These are phyloP conservation scores for Fusarium nurragi DNA, from an alignment of 2,329 filamentous ascomycete genomes.

Conservation along the genomic window DNA sequence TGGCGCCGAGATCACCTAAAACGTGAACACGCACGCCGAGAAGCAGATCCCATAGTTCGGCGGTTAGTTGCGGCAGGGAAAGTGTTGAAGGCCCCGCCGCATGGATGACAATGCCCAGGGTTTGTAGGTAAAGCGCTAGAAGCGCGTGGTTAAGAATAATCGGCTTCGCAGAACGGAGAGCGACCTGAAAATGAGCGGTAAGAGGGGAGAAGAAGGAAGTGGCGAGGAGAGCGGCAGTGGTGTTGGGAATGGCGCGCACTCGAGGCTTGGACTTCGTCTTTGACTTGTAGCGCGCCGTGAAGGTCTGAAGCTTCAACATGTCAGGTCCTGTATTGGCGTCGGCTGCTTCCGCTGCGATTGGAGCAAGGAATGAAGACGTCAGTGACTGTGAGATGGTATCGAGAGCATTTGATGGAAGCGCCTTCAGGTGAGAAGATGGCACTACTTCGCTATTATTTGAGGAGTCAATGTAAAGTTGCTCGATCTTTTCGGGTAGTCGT, in stretches of 20 bases:
- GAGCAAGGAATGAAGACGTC: conserved; percentile 78
- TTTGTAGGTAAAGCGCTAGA: conserved; percentile 84
- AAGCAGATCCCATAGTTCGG: conserved; percentile 85
- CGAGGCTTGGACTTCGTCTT: conserved; percentile 51
- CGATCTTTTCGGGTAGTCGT: conserved; percentile 76
- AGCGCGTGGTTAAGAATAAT: conserved; percentile 79
- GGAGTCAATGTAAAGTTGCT: conserved; percentile 70
- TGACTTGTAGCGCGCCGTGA: conserved; percentile 69
- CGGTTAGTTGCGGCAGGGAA: conserved; percentile 79
- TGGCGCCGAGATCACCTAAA: conserved; percentile 70
- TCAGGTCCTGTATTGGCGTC: conserved; percentile 83
- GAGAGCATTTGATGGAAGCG: conserved; percentile 68
- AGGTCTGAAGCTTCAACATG: conserved; percentile 87
- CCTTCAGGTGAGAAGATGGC: conserved; percentile 55
- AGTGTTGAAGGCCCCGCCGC: conserved; percentile 83
- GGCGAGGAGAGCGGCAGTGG: conserved; percentile 78
- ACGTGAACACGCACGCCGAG: conserved; percentile 71
- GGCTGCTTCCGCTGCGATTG: conserved; percentile 82
- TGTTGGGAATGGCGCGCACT: conserved; percentile 73
- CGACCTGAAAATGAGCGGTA: conserved; percentile 80
- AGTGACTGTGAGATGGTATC: conserved; percentile 74
- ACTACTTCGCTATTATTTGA: conserved; percentile 37
- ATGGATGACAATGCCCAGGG: conserved; percentile 82
- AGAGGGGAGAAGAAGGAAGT: conserved; percentile 88
- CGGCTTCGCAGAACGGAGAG: conserved; percentile 59